phyloP scores from a whole-genome alignment of 495 filamentous ascomycete genomes.

The Apodospora peruviana region DNA sequence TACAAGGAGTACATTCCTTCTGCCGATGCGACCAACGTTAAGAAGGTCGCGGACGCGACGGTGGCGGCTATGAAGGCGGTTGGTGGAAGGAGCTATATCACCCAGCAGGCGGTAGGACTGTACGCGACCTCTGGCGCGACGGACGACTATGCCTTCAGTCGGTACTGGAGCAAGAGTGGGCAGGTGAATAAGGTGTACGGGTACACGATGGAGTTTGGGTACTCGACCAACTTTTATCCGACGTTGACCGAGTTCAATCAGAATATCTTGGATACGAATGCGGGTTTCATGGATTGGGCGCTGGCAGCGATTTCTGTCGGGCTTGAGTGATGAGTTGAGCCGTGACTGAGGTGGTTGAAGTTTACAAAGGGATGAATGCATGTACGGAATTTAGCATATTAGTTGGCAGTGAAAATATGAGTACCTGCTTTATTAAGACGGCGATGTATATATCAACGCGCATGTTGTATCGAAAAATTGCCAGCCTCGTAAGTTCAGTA shows the following conservation, averaged over 20 bases:
- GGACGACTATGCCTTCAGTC: conserved; percentile 32
- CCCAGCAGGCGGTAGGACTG: conserved; percentile 25
- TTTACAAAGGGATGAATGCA: too few species aligned
- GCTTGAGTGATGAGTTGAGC: too few species aligned
- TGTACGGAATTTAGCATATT: too few species aligned
- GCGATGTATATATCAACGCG: too few species aligned
- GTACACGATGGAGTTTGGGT: conserved; percentile 40
- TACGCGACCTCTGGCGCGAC: conserved; percentile 32
- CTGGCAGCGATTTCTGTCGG: conserved; percentile 10
- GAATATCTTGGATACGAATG: conserved; percentile 31
- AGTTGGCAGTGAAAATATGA: too few species aligned
- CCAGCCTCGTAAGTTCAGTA: too few species aligned
- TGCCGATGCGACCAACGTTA: conserved; percentile 17
- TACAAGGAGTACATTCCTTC: conserved; percentile 33
- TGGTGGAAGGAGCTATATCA: conserved; percentile 21
- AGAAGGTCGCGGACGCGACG: conserved; percentile 17
- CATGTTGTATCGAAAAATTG: too few species aligned
- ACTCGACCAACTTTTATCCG: conserved; percentile 35
- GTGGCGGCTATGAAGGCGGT: conserved; percentile 24
- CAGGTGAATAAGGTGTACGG: conserved; percentile 32
- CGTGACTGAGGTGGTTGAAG: too few species aligned
- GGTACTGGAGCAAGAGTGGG: conserved; percentile 18
- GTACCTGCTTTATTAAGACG: too few species aligned
- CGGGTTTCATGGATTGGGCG: conserved; percentile 34
- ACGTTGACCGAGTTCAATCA: conserved; percentile 23